Base-by-base conservation (phyloP, 2,329 filamentous ascomycete genomes). In the Zymoseptoria passerinii region DNA sequence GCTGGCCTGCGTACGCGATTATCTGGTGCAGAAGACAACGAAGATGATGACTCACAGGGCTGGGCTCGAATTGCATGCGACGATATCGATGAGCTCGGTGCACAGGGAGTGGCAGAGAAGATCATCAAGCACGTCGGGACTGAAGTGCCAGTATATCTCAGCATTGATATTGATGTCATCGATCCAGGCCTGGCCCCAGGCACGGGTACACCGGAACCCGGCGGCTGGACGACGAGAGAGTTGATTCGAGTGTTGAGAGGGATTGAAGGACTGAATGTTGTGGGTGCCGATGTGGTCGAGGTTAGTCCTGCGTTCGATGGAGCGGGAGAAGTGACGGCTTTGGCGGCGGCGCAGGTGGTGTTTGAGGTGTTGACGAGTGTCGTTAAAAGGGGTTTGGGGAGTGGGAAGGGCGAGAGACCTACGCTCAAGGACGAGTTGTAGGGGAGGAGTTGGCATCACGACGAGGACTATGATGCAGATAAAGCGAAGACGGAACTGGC, bases 201-300 rank as follows among this genome's bases (percentile, higher is more conserved):
- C n/a, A 69, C 69, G 44, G 92, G 91, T 1, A 96, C 91, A 0
- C 91, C 91, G 0, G 91, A 95, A 76, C 88, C 90, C 0, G 91
- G 92, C 58, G 91, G 91, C 44, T 96, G 91, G 91, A 94, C 89
- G 5, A 95, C 88, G 19, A 80, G 91, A 54, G 92, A 96, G 77
- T 78, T 96, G 66, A 92, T 95, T 63, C 80, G 88, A 10, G 90
- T 96, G 58, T 74, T 96, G 70, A 79, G 90, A 29, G 90, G 89
- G 0, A 82, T 96, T 49, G 91, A 96, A 76, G 82, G 79, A 0
- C 72, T 96, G 71, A 95, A 96, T 70, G 76, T 96, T 16, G 89
- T 96, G 3, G 92, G 90, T 1, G 92, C 90, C 0, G 92, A 96
- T 74, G 83, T 96, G 53, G 92, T 96, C 4, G 92, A 96, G 78